These are phyloP conservation scores for Neohortaea acidophila DNA, from an alignment of 495 filamentous ascomycete genomes.

Conservation along the genomic window DNA sequence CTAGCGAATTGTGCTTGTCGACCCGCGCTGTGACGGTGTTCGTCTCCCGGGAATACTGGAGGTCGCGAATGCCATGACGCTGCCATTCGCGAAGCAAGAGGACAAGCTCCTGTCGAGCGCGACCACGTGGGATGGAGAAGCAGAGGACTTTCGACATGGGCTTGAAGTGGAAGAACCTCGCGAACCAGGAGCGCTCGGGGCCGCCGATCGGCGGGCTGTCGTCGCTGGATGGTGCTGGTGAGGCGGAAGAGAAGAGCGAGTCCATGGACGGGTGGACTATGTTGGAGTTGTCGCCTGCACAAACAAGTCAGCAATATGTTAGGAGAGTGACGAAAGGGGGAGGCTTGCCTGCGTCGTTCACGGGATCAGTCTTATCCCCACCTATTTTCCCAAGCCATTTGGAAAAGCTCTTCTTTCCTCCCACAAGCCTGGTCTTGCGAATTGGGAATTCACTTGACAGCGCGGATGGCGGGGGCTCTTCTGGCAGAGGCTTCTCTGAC, in stretches of 20 bases:
- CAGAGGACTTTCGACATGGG: constrained; percentile 59
- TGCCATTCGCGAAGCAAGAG: constrained; percentile 63
- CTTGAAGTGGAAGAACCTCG: constrained; percentile 76
- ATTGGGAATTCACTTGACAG: constrained; percentile 25
- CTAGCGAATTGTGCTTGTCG: constrained; percentile 36
- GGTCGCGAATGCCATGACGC: constrained; percentile 58
- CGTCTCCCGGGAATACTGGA: constrained; percentile 56
- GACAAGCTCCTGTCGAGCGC: constrained; percentile 58
- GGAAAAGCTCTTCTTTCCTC: constrained; percentile 17
- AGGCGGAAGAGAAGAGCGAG: constrained; percentile 16
- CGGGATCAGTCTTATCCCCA: constrained; percentile 11
- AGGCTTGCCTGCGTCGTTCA: constrained; percentile 8
- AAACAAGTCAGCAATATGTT: neutral
- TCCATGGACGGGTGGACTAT: constrained; percentile 8
- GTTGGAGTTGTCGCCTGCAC: neutral
- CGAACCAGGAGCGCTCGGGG: constrained; percentile 65
- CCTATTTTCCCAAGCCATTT: constrained; percentile 19
- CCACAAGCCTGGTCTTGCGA: constrained; percentile 18
- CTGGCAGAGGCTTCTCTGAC: constrained; percentile 5
- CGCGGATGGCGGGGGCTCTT: constrained; percentile 12
- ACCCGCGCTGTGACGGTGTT: constrained; percentile 64
- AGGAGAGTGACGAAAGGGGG: neutral
- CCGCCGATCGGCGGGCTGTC: constrained; percentile 31
- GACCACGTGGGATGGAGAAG: constrained; percentile 50
- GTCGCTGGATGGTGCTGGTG: constrained; percentile 15